Evolutionary conservation across 306 rosid species (phyloP), one percentile per base, ranked within the genome.

Genomic region (Prunus mume): DNA sequence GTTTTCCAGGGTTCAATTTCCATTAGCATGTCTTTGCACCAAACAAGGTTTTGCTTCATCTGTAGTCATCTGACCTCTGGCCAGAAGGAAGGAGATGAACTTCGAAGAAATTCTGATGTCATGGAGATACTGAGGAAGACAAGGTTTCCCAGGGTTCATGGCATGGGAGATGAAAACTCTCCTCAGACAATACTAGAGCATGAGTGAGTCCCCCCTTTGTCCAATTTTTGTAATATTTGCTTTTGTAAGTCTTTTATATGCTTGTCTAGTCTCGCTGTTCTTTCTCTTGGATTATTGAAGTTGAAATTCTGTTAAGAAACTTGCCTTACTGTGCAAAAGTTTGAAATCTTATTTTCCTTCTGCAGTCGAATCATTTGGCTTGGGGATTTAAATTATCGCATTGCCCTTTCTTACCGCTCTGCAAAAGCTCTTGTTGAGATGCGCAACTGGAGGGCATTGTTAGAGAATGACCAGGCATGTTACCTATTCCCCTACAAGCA

Each of bases 31-130:
- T 89, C 92, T 63, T 82, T 95, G 92, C 97, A 95, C 89, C 91
- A 87, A 85, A 95, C 99, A 68, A 95, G 97, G 86, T 90, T 96
- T 87, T 96, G 99, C 95, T 96, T 92, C 88, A 69, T 96, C 82
- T 96, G 99, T 80, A 96, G 93, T 76, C 99, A 96, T 83, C 87
- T 96, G 89, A 91, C 98, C 57, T 96, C 98, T 19, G 99, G 99
- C 73, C 97, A 96, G 85, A 96, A 96, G 88, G 99, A 96, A 71
- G 98, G 99, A 28, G 99, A 96, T 54, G 99, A 96, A 85, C 87
- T 91, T 28, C 76, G 99, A 73, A 96, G 99, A 76, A 96, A 96
- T 65, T 93, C 98, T 3, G 99, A 96, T 79, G 99, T 91, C 38
- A 86, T 92, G 96, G 99, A 96, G 86, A 96, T 92, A 79, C 91